Evolutionary conservation across 257 asterid genomes (phyloP).

Genomic region (Handroanthus guayacan): DNA sequence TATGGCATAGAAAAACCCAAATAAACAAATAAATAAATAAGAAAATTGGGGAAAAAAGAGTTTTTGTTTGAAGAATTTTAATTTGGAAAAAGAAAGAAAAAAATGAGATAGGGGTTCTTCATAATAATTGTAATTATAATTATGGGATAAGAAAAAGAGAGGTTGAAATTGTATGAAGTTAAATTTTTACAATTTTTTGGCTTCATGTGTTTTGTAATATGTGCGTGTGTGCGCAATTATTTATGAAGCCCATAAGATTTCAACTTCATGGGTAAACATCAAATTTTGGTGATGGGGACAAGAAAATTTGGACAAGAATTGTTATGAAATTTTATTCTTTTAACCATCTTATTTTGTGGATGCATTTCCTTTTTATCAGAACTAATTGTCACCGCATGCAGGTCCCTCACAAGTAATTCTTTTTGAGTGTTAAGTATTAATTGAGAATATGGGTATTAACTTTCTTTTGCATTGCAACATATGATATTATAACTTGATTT

Average conservation of each 20-base stretch:
- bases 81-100: neutral
- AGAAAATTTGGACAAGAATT: neutral
- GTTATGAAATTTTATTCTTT: neutral
- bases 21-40: neutral
- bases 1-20: neutral
- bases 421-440: too few species aligned
- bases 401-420: too few species aligned
- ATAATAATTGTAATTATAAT: neutral
- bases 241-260: neutral
- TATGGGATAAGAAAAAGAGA: neutral
- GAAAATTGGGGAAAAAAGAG: neutral
- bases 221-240: neutral
- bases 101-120: too few species aligned
- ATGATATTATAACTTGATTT: too few species aligned
- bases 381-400: neutral
- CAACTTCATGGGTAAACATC: neutral
- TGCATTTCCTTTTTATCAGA: neutral
- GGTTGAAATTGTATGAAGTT: neutral
- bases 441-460: too few species aligned
- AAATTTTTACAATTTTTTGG: neutral
- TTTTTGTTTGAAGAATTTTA: neutral
- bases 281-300: neutral
- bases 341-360: conserved; percentile 21
- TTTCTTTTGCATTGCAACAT: too few species aligned
- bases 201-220: neutral